Evolutionary conservation across 352 stramenopile genomes (phyloP).

Genomic region (Aphanomyces cochlioides): DNA sequence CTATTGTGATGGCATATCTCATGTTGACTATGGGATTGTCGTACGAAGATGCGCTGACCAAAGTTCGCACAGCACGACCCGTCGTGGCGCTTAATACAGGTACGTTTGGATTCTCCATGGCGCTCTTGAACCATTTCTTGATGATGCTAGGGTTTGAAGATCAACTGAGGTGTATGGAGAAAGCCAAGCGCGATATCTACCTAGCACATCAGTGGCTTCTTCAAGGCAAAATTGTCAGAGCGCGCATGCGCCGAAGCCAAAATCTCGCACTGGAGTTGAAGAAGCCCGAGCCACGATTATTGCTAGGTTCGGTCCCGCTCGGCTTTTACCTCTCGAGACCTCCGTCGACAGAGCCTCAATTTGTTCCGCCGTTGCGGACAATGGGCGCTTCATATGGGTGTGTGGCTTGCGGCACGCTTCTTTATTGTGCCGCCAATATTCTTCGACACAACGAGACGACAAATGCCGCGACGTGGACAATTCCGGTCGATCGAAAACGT

Average conservation of each 20-base stretch:
- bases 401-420: constrained; percentile 44
- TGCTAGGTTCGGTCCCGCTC: constrained; percentile 48
- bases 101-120: neutral
- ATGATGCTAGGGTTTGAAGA: constrained; percentile 61
- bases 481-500: constrained; percentile 23
- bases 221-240: constrained; percentile 42
- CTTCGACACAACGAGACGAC: constrained; percentile 32
- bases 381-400: constrained; percentile 74
- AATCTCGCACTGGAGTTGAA: constrained; percentile 28
- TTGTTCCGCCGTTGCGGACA: constrained; percentile 65
- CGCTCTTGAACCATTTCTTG: neutral
- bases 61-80: constrained; percentile 55
- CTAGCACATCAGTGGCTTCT: constrained; percentile 74
- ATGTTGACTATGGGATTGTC: constrained; percentile 63
- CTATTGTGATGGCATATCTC: constrained; percentile 70
- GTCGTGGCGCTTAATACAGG: constrained; percentile 62
- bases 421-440: constrained; percentile 66
- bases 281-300: constrained; percentile 56
- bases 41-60: constrained; percentile 45
- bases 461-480: constrained; percentile 8
- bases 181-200: constrained; percentile 65
- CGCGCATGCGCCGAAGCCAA: constrained; percentile 40
- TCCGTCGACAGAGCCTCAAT: constrained; percentile 33
- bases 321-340: constrained; percentile 45
- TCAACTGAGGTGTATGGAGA: constrained; percentile 72